Conservation (phyloP, 139 green algal species). For the Edaphochlamys debaryana region DNA sequence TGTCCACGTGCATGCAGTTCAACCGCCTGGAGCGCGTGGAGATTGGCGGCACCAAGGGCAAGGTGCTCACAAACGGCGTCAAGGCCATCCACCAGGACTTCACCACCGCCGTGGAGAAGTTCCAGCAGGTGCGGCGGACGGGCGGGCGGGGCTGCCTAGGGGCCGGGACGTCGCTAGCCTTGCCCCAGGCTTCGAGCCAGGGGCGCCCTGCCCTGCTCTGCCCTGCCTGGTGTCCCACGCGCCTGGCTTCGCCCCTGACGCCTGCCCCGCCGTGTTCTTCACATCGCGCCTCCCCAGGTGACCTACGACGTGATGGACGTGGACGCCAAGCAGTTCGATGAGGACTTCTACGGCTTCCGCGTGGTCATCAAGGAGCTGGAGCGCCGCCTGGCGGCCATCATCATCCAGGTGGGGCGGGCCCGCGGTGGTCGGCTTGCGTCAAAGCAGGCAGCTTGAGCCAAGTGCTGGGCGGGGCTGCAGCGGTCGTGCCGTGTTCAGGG, state of each 20-base stretch:
- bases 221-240: too few relatives aligned
- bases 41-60: slow-evolving; percentile 87
- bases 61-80: slow-evolving; percentile 77
- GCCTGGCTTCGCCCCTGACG: too few relatives aligned
- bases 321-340: slow-evolving; percentile 73
- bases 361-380: slow-evolving; percentile 83
- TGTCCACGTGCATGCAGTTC: slow-evolving; percentile 84
- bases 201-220: too few relatives aligned
- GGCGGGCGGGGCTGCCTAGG: background rate
- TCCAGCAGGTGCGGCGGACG: slow-evolving; percentile 65
- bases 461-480: too few relatives aligned
- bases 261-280: too few relatives aligned
- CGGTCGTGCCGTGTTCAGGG: too few relatives aligned
- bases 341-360: slow-evolving; percentile 80
- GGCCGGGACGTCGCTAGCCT: too few relatives aligned
- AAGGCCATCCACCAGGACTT: slow-evolving; percentile 86
- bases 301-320: slow-evolving; percentile 88
- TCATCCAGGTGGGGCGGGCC: slow-evolving; percentile 73
- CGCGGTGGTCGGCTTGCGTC: too few relatives aligned
- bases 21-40: slow-evolving; percentile 89
- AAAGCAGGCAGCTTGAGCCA: too few relatives aligned
- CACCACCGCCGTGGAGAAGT: slow-evolving; percentile 72
- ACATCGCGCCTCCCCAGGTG: slow-evolving; percentile 54
- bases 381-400: slow-evolving; percentile 82
- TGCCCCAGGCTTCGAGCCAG: too few relatives aligned